Evolutionary conservation across 306 rosid genomes (phyloP), one percentile per base, ranked within the genome.

Genomic region (Gillenia trifoliata): DNA sequence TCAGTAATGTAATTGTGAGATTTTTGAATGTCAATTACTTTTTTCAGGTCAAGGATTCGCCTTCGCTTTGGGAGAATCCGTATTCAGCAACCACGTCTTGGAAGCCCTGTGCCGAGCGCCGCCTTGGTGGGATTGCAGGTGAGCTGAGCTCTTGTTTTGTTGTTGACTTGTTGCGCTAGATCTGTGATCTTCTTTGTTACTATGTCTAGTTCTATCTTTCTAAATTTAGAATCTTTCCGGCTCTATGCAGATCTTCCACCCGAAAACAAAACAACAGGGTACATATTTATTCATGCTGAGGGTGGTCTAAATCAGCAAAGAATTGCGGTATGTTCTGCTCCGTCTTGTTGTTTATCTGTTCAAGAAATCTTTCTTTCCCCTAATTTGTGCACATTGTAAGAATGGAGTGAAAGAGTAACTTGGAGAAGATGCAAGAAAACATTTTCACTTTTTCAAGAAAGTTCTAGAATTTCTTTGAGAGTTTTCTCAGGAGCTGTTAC

Each of bases 1-100:
- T 66, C 1, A 25, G 33, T 50, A 5, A 23, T 50, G 19, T 60
- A 10, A 28, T 16, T 17, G 40, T 43, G 43, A 6, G 64, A 54
- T 54, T 60, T 22, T 49, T 74, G 23, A n/a, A 13, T 29, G 3
- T 60, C 38, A 61, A 74, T 59, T 50, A 69, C 22, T 45, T 3
- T 75, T 52, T 72, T 25, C 71, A 95, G 99, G 99, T 92, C 9
- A 95, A 95, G 86, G 99, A 95, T 84, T 73, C 88, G 12, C 83
- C 91, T 29, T 95, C 99, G 28, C 97, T 95, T 25, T 95, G 99
- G 99, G 96, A 95, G 83, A 95, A 95, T 86, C 99, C 99, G 30
- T 86, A 72, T 75, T 95, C 98, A 5, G 89, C 99, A 15, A 95
- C 99, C 11, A 90, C 90, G 65, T 95, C 98, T 63, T 95, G 99